Evolutionary conservation across 2,329 filamentous ascomycete species (phyloP).

Genomic region (Calonectria henricotiae): DNA sequence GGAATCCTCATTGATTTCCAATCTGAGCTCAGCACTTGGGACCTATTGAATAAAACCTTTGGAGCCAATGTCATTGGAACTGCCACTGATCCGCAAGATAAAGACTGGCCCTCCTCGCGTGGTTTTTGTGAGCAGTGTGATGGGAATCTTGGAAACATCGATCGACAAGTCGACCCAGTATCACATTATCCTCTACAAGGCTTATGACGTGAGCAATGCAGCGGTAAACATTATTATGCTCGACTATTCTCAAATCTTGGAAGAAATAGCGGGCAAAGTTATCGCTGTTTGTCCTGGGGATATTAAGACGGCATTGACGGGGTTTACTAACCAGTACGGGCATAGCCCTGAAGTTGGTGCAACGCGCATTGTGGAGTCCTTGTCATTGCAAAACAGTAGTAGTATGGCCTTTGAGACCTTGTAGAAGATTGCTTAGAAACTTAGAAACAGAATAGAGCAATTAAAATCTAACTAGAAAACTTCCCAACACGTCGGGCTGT

Average conservation of each 20-base stretch:
- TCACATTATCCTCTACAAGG: constrained; percentile 53
- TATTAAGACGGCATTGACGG: constrained; percentile 55
- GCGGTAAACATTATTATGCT: constrained; percentile 62
- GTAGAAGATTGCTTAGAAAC: not conserved
- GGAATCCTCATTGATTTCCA: constrained; percentile 52
- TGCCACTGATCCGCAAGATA: constrained; percentile 54
- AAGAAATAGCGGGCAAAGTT: constrained; percentile 54
- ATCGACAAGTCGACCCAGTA: constrained; percentile 51
- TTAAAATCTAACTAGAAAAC: too few species aligned
- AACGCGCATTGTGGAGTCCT: constrained; percentile 48
- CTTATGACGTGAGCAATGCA: constrained; percentile 62
- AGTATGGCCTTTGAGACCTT: not conserved
- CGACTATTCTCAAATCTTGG: constrained; percentile 55
- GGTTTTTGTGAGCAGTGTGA: constrained; percentile 59
- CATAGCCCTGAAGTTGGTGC: constrained; percentile 52
- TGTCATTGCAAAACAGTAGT: constrained; percentile 41
- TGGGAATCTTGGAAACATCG: constrained; percentile 56
- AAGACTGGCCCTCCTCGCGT: constrained; percentile 54
- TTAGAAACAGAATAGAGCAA: not conserved
- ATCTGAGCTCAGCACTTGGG: constrained; percentile 46
- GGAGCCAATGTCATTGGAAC: constrained; percentile 59
- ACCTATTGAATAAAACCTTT: constrained; percentile 59
- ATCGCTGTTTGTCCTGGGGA: constrained; percentile 60
- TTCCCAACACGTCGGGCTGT: too few species aligned
- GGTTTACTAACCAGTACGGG: constrained; percentile 33